Evolutionary conservation across 306 rosid species (phyloP), one percentile per base, ranked within the genome.

Genomic region (Quercus parvula): DNA sequence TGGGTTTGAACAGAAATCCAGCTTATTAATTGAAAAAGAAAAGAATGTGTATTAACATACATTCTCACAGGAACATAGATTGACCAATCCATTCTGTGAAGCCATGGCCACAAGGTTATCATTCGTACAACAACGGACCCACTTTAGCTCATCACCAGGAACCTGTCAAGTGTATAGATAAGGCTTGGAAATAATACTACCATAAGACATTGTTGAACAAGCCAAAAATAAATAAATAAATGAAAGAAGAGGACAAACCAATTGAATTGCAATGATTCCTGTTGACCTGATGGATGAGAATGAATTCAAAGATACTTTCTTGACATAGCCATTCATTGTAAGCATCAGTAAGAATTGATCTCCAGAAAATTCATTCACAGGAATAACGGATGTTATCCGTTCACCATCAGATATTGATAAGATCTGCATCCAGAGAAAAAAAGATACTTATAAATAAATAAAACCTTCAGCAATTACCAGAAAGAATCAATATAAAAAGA

Each of bases 71-170:
- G 90, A 84, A 77, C 91, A 88, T 73, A 95, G 82, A 75, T 88
- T 91, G 89, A 95, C 99, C 92, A 88, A 80, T 83, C 99, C 99
- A 78, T 91, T 91, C 67, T 84, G 98, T 51, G 99, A 95, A 78
- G 99, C 99, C 98, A 95, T 93, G 51, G 98, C 99, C 79, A 93
- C 98, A 79, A 90, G 89, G 79, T 95, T 94, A 61, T 93, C 90
- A 77, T 95, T 93, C 81, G 96, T 82, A 88, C 99, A 95, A 79
- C 83, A 77, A 33, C 97, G 97, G 73, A 95, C 99, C 99, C 99
- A 95, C 88, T 93, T 95, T 75, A 95, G 91, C 85, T 95, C 97
- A 82, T 95, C 99, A 61, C 92, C 96, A 58, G 91, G 90, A 86
- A 95, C 99, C 99, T 93, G 84, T 67, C 49, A 84, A 68, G 49